phyloP scores from a whole-genome alignment of 139 green algal species.

The Tetradesmus lagerheimii region DNA sequence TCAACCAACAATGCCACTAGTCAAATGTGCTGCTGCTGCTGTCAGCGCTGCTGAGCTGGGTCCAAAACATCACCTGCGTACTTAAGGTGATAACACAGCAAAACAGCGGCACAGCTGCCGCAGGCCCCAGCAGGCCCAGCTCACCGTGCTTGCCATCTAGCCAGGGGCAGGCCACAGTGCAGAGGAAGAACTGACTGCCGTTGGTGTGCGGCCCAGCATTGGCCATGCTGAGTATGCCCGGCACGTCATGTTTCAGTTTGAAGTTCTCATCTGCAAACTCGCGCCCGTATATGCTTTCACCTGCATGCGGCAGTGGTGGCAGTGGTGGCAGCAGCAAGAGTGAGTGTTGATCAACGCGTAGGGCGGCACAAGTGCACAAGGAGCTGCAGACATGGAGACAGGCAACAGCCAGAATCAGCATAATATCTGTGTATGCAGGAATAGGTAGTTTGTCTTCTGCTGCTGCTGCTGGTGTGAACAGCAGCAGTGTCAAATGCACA shows the following conservation, averaged over 20 bases:
- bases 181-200: conserved; percentile 86
- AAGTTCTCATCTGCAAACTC: conserved; percentile 93
- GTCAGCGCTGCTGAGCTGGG: too few relatives aligned
- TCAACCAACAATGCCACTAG: too few relatives aligned
- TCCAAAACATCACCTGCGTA: too few relatives aligned
- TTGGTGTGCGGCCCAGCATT: conserved; percentile 84
- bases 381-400: too few relatives aligned
- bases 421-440: too few relatives aligned
- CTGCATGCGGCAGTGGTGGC: conserved; percentile 70
- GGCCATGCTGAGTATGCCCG: conserved; percentile 78
- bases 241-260: conserved; percentile 84
- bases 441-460: too few relatives aligned
- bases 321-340: not conserved
- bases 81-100: too few relatives aligned
- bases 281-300: conserved; percentile 89
- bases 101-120: not conserved
- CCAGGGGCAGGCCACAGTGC: conserved; percentile 77
- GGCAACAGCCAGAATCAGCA: too few relatives aligned
- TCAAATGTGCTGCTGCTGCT: too few relatives aligned
- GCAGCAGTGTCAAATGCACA: too few relatives aligned
- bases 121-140: not conserved
- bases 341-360: too few relatives aligned
- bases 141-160: conserved; percentile 87
- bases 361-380: too few relatives aligned
- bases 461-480: not conserved